Evolutionary conservation across 2,329 filamentous ascomycete species (phyloP), one percentile per base, ranked within the genome.

Genomic region (Myotisia sp.): DNA sequence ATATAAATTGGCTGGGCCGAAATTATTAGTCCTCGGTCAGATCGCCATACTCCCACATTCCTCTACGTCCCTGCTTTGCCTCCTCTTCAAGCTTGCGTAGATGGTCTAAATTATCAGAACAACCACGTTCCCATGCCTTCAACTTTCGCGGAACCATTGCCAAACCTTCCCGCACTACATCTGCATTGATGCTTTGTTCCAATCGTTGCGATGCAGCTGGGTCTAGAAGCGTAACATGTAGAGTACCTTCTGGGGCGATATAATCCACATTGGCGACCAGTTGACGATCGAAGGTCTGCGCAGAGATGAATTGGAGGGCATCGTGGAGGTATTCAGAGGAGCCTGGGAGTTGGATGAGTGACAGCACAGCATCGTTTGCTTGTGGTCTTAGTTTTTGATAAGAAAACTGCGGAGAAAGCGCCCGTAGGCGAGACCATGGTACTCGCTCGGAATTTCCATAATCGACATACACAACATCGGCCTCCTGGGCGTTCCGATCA

Each of bases 31-130:
- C 84, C 64, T 93, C 86, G 9, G 84, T 92, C 52, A 93, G 69
- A 56, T 95, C 90, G 47, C 90, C 90, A 59, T 95, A 98, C 70
- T 98, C 90, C 86, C 87, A 98, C 71, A 93, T 90, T 27, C 90
- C 90, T 45, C 75, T 67, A 42, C 85, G 74, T 37, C 76, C 75
- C 36, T 71, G 65, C 71, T 92, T 93, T 3, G 87, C 87, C 56
- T 78, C 68, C 22, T 70, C 67, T 65, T 92, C 79, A 33, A 79
- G 71, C 56, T 79, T 70, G 51, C 72, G 76, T 41, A 94, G 63
- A 47, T 72, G 71, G 56, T 74, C 71, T 42, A 93, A 60, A 27
- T 85, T 74, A 21, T 80, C 70, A 37, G 70, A 70, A 29, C 82
- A 81, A 6, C 74, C 75, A 38, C 79, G 71, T 68, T 95, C 90